Evolutionary conservation across 345 rosid species (phyloP).

Genomic region (Ricinus communis): DNA sequence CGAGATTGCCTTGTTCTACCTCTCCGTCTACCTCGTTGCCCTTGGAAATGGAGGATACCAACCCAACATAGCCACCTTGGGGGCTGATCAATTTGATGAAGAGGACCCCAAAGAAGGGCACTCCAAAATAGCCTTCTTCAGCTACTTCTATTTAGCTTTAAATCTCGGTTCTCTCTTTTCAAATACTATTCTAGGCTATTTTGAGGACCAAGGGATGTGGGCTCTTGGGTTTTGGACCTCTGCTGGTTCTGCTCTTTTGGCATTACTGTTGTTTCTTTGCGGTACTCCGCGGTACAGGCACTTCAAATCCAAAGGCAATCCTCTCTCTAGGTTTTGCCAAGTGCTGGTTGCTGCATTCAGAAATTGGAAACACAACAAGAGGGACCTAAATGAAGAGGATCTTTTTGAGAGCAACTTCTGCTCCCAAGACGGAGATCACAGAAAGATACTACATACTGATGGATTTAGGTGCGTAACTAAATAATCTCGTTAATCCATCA

Average conservation of each 20-base stretch:
- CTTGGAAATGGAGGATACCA: slow-evolving; percentile 35
- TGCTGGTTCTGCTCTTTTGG: slow-evolving; percentile 22
- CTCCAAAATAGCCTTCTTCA: slow-evolving; percentile 31
- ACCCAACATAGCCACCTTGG: slow-evolving; percentile 33
- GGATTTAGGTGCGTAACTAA: slow-evolving; percentile 23
- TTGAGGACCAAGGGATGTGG: slow-evolving; percentile 32
- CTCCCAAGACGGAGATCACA: neutral
- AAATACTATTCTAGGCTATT: slow-evolving; percentile 30
- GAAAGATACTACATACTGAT: slow-evolving; percentile 17
- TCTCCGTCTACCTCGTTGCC: slow-evolving; percentile 32
- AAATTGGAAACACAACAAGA: slow-evolving; percentile 9
- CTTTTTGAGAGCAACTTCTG: slow-evolving; percentile 7
- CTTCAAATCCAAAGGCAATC: slow-evolving; percentile 29
- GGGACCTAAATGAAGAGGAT: neutral
- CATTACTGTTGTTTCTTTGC: slow-evolving; percentile 19
- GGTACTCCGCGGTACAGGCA: slow-evolving; percentile 28
- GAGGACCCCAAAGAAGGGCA: slow-evolving; percentile 11
- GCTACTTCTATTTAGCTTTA: slow-evolving; percentile 34
- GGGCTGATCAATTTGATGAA: slow-evolving; percentile 31
- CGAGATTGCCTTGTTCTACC: slow-evolving; percentile 16
- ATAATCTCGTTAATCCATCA: too few relatives aligned
- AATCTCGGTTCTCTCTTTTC: slow-evolving; percentile 39
- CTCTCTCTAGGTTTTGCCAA: slow-evolving; percentile 28
- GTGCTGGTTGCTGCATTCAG: slow-evolving; percentile 24
- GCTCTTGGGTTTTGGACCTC: slow-evolving; percentile 35